A percentile compares a stretch with the other conserved stretches of the same genome.
Conservation (phyloP, 768 basidiomycete genomes). For the Boletus patriciae region DNA sequence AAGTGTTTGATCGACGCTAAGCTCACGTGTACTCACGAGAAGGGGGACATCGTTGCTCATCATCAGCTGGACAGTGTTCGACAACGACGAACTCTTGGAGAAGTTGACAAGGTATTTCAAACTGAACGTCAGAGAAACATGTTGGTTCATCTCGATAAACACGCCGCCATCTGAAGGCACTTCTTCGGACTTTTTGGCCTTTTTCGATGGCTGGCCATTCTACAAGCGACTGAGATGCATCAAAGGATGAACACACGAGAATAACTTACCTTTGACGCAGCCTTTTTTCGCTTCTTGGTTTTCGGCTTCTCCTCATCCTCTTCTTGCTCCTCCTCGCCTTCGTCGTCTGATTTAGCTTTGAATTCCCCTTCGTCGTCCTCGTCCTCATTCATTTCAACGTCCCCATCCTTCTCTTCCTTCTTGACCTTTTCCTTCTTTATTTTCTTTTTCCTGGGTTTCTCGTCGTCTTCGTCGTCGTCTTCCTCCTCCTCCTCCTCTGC, state of each 20-base stretch:
- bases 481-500: constrained; percentile 48
- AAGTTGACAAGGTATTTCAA: constrained; percentile 98
- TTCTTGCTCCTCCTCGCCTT: constrained; percentile 47
- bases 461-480: constrained; percentile 39
- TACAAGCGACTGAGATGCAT: background rate
- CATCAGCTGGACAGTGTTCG: constrained; percentile 73
- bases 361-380: constrained; percentile 45
- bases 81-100: constrained; percentile 80
- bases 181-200: constrained; percentile 58
- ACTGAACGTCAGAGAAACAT: constrained; percentile 91
- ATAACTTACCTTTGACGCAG: constrained; percentile 45
- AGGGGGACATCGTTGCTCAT: constrained; percentile 93
- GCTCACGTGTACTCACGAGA: constrained; percentile 50
- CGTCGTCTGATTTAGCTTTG: constrained; percentile 45
- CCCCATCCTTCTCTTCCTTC: constrained; percentile 42
- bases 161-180: constrained; percentile 60
- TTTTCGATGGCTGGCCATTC: constrained; percentile 49
- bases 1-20: background rate
- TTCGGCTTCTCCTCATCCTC: constrained; percentile 50
- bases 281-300: constrained; percentile 71
- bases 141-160: constrained; percentile 82
- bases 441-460: constrained; percentile 28
- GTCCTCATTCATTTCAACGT: constrained; percentile 50
- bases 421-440: constrained; percentile 41
- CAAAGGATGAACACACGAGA: background rate